phyloP scores from a whole-genome alignment of 257 asterid genomes.

The Solanum arcanum region DNA sequence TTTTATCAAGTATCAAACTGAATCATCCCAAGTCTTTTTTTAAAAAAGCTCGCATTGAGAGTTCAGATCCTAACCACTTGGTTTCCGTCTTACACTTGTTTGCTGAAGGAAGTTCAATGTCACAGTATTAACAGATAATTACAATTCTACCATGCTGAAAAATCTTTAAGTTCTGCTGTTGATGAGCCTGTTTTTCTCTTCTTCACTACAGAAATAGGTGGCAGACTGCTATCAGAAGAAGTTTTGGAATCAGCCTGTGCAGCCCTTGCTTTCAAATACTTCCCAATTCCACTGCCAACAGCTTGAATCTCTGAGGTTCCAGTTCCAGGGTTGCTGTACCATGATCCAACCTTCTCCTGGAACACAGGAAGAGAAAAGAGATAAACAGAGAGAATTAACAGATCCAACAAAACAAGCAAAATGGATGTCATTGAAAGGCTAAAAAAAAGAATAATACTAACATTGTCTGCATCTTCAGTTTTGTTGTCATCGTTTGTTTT shows the following conservation, averaged over 20 bases:
- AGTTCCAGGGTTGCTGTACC: constrained; percentile 84
- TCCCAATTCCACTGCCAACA: constrained; percentile 64
- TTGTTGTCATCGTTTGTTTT: constrained; percentile 37
- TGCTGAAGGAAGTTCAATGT: neutral
- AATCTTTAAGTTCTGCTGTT: constrained; percentile 50
- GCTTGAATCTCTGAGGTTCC: constrained; percentile 35
- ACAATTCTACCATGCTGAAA: constrained; percentile 59
- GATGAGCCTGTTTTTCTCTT: constrained; percentile 50
- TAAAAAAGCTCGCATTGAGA: neutral
- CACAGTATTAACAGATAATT: neutral
- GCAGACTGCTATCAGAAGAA: constrained; percentile 22
- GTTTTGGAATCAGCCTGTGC: constrained; percentile 26
- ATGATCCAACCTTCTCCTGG: constrained; percentile 90
- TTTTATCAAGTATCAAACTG: neutral
- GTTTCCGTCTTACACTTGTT: neutral
- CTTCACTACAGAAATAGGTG: constrained; percentile 38
- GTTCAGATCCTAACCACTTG: neutral
- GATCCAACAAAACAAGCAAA: neutral
- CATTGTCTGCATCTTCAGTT: constrained; percentile 60
- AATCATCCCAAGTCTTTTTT: neutral
- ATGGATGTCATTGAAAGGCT: neutral
- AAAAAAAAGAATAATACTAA: constrained; percentile 18
- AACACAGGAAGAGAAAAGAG: neutral
- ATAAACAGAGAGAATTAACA: neutral
- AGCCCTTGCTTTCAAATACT: constrained; percentile 48